Evolutionary conservation across 2,329 filamentous ascomycete species (phyloP).

Genomic region (Talaromyces sp.): DNA sequence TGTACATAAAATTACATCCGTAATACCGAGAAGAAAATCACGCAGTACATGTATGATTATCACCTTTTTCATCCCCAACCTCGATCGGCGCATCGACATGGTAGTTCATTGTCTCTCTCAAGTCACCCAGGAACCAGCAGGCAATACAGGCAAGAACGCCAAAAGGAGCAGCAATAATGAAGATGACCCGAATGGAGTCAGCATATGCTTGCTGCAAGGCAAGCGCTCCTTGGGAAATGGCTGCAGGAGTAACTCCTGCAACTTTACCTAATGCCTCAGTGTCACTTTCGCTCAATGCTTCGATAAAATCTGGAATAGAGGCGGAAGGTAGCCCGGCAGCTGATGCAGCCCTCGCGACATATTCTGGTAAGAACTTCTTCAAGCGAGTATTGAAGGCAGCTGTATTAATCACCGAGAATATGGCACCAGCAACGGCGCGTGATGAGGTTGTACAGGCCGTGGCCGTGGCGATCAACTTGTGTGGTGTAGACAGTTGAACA

Average conservation of each 20-base stretch:
- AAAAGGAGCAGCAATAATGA: background rate
- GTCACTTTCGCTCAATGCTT: background rate
- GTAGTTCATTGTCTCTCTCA: slow-evolving; percentile 1
- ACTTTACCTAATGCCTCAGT: background rate
- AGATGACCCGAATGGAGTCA: background rate
- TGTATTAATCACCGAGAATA: slow-evolving; percentile 1
- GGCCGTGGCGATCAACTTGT: background rate
- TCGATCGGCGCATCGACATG: slow-evolving; percentile 1
- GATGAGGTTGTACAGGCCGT: background rate
- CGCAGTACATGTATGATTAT: background rate
- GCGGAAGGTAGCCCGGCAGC: background rate
- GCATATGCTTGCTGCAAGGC: slow-evolving; percentile 2
- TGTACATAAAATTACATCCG: background rate
- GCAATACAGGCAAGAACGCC: background rate
- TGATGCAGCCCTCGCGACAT: background rate
- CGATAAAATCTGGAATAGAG: background rate
- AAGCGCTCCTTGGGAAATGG: background rate
- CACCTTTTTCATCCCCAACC: background rate
- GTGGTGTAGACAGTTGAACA: slow-evolving; percentile 3
- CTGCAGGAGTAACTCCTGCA: background rate
- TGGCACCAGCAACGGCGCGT: background rate
- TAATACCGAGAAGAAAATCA: background rate
- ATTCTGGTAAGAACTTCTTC: background rate
- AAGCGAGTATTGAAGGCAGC: background rate
- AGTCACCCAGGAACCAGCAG: slow-evolving; percentile 3